Evolutionary conservation across 1,284 basidiomycete species (phyloP).

Genomic region (Cryptococcus maquisensis): DNA sequence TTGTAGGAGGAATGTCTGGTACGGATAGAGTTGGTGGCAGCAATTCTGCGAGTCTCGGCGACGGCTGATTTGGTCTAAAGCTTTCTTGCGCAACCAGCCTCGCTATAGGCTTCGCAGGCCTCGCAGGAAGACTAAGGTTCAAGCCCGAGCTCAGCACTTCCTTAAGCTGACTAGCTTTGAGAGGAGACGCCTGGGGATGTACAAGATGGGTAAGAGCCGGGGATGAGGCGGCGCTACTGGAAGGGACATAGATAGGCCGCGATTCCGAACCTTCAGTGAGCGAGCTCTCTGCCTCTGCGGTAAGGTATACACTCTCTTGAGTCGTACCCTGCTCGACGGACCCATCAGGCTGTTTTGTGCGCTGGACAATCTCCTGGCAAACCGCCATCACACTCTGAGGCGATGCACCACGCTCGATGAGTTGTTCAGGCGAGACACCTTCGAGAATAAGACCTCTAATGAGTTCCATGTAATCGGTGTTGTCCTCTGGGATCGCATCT

Average conservation of each 20-base stretch:
- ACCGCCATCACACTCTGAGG: slow-evolving; percentile 29
- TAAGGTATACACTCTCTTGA: background rate
- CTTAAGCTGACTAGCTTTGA: background rate
- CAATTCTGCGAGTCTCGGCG: background rate
- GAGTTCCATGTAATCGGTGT: slow-evolving; percentile 30
- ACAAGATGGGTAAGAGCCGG: background rate
- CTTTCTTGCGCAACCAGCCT: background rate
- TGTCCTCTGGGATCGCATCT: slow-evolving; percentile 30
- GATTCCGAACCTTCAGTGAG: background rate
- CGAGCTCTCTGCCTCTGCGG: background rate
- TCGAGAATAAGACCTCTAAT: slow-evolving; percentile 33
- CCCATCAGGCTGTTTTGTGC: slow-evolving; percentile 5
- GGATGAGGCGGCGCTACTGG: background rate
- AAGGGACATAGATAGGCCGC: background rate
- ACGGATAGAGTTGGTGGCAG: background rate
- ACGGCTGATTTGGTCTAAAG: background rate
- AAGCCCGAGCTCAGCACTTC: too few relatives aligned
- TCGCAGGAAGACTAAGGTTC: background rate
- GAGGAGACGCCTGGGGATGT: background rate
- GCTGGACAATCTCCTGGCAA: slow-evolving; percentile 37
- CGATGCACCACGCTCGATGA: slow-evolving; percentile 32
- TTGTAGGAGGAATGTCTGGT: background rate
- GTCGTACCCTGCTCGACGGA: background rate
- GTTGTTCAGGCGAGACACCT: slow-evolving; percentile 27
- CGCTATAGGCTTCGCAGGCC: background rate